A percentile compares a stretch with the other conserved stretches of the same genome.
These are phyloP conservation scores for Cryphonectria japonica DNA, from an alignment of 2,329 filamentous ascomycete genomes.

Conservation along the genomic window DNA sequence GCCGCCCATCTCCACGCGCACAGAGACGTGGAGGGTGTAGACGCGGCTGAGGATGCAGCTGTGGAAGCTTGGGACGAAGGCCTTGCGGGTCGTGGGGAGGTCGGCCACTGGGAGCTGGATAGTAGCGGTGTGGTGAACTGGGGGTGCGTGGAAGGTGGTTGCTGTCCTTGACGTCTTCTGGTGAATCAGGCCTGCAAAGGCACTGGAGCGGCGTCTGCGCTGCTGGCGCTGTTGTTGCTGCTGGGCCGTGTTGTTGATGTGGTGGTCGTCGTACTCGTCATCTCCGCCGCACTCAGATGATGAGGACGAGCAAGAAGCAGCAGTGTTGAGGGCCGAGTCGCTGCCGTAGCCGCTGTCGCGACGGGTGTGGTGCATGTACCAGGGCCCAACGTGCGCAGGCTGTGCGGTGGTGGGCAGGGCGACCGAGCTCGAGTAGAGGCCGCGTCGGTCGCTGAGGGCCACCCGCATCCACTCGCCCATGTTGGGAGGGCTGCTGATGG, in stretches of 20 bases:
- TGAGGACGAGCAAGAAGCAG: conserved; percentile 32
- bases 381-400: conserved; percentile 42
- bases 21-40: conserved; percentile 54
- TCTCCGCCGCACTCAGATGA: conserved; percentile 38
- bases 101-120: conserved; percentile 51
- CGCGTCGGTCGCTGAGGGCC: conserved; percentile 46
- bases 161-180: background rate
- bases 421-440: conserved; percentile 51
- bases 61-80: conserved; percentile 61
- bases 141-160: conserved; percentile 29
- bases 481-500: conserved; percentile 54
- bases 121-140: conserved; percentile 45
- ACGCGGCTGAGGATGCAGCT: conserved; percentile 59
- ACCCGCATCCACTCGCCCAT: conserved; percentile 48
- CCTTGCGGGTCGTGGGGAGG: conserved; percentile 51
- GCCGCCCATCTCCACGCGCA: conserved; percentile 39
- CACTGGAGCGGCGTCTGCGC: conserved; percentile 11
- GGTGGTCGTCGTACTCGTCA: conserved; percentile 31
- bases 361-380: conserved; percentile 46
- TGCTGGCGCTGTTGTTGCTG: conserved; percentile 14
- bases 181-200: conserved; percentile 4
- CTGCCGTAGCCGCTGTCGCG: conserved; percentile 60
- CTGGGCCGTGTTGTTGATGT: conserved; percentile 21
- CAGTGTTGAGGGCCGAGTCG: conserved; percentile 42
- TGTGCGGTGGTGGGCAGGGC: conserved; percentile 41